A percentile compares a stretch with the other conserved stretches of the same genome.
phyloP scores from a whole-genome alignment of 1,284 basidiomycete species.

The Fistulinella staudtii region DNA sequence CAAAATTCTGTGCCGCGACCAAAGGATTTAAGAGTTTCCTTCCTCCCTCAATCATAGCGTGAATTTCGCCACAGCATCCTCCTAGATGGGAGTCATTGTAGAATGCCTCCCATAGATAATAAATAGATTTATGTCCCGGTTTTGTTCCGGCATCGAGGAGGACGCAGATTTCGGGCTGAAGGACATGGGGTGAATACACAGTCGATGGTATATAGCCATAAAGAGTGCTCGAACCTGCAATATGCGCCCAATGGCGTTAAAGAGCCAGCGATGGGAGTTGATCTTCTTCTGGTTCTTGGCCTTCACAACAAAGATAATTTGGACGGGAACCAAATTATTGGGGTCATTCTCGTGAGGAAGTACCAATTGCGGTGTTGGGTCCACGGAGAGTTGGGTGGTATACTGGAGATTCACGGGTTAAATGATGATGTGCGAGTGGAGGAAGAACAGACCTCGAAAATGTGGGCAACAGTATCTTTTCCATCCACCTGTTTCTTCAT shows the following conservation, averaged over 20 bases:
- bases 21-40: constrained; percentile 91
- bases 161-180: constrained; percentile 86
- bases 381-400: constrained; percentile 89
- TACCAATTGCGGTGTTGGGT: constrained; percentile 84
- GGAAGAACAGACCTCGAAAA: constrained; percentile 68
- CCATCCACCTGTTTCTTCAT: constrained; percentile 95
- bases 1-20: constrained; percentile 95
- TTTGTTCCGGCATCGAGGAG: constrained; percentile 94
- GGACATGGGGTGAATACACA: not conserved
- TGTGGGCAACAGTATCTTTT: constrained; percentile 89
- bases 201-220: constrained; percentile 7
- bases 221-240: constrained; percentile 52
- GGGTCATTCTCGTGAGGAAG: constrained; percentile 85
- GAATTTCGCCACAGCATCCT: constrained; percentile 88
- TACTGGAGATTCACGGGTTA: constrained; percentile 51
- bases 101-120: constrained; percentile 94
- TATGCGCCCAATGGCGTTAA: constrained; percentile 91
- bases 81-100: constrained; percentile 74
- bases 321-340: constrained; percentile 92
- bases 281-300: constrained; percentile 98
- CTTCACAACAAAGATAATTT: constrained; percentile 93
- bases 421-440: not conserved
- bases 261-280: constrained; percentile 96
- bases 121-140: constrained; percentile 94
- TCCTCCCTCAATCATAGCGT: constrained; percentile 92